phyloP scores from a whole-genome alignment of 306 rosid genomes.

The Malus fusca region DNA sequence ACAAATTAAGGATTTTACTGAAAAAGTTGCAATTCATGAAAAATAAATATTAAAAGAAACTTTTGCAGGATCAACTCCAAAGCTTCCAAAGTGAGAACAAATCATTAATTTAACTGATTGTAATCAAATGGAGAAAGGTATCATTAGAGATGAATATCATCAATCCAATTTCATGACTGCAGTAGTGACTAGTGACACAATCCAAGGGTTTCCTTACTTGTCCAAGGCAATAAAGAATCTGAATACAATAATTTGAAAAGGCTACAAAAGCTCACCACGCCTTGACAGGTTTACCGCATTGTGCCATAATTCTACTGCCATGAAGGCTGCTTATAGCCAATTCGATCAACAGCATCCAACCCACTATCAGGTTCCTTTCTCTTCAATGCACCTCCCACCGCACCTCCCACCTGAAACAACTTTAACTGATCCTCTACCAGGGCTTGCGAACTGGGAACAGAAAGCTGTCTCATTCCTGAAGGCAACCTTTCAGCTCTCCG shows the following conservation, averaged over 20 bases:
- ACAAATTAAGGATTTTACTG: background rate
- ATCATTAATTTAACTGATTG: background rate
- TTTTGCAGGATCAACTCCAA: background rate
- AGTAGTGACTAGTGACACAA: background rate
- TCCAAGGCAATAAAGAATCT: background rate
- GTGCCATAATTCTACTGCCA: slow-evolving; percentile 48
- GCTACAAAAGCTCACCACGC: slow-evolving; percentile 26
- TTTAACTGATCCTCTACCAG: slow-evolving; percentile 68
- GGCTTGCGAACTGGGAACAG: slow-evolving; percentile 59
- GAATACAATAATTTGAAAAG: background rate
- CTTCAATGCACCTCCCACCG: slow-evolving; percentile 60
- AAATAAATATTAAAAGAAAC: background rate
- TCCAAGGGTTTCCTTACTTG: background rate
- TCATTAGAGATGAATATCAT: background rate
- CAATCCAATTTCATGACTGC: background rate
- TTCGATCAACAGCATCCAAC: slow-evolving; percentile 73
- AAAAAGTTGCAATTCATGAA: background rate
- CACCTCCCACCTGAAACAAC: slow-evolving; percentile 68
- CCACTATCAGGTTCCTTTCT: slow-evolving; percentile 89
- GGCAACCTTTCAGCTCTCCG: slow-evolving; percentile 68
- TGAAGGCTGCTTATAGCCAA: slow-evolving; percentile 67
- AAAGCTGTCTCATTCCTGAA: slow-evolving; percentile 56
- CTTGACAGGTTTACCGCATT: slow-evolving; percentile 9
- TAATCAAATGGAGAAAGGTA: background rate
- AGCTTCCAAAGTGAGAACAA: background rate